Percentiles rank a stretch among this genome's conserved stretches.
Evolutionary conservation across 139 green algal species (phyloP).

Genomic region (Chlamydomonas sp.): DNA sequence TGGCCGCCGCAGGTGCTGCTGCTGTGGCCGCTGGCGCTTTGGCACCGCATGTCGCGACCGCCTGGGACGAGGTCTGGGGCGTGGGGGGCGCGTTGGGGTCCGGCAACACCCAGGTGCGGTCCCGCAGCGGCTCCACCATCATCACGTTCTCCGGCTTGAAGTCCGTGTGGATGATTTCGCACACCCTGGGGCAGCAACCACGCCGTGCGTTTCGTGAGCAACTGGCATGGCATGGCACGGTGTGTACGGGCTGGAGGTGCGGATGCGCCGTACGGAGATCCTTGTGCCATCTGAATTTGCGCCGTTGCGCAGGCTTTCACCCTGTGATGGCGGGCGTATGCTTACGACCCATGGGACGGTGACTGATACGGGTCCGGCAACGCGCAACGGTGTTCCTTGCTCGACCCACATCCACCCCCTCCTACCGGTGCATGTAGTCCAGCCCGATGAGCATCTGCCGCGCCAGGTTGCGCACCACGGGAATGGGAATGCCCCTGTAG

Average conservation of each 20-base stretch:
- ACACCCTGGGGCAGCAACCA: not conserved
- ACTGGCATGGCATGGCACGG: too few relatives aligned
- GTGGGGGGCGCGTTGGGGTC: slow-evolving; percentile 11
- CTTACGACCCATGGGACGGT: too few relatives aligned
- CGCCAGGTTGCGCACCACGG: slow-evolving; percentile 83
- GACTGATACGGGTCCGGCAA: too few relatives aligned
- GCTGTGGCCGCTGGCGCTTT: not conserved
- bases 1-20: slow-evolving; percentile 29
- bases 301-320: too few relatives aligned
- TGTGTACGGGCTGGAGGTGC: too few relatives aligned
- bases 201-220: not conserved
- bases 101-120: slow-evolving; percentile 56
- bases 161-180: slow-evolving; percentile 96
- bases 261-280: too few relatives aligned
- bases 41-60: not conserved
- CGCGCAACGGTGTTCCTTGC: not conserved
- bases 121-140: slow-evolving; percentile 75
- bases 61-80: slow-evolving; percentile 1
- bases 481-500: slow-evolving; percentile 91
- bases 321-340: too few relatives aligned
- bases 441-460: slow-evolving; percentile 89
- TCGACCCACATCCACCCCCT: not conserved
- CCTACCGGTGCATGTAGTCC: slow-evolving; percentile 91
- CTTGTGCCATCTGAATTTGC: too few relatives aligned
- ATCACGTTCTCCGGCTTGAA: slow-evolving; percentile 99